Conservation (phyloP, 495 filamentous ascomycete genomes). For the Talaromyces wortmannii region DNA sequence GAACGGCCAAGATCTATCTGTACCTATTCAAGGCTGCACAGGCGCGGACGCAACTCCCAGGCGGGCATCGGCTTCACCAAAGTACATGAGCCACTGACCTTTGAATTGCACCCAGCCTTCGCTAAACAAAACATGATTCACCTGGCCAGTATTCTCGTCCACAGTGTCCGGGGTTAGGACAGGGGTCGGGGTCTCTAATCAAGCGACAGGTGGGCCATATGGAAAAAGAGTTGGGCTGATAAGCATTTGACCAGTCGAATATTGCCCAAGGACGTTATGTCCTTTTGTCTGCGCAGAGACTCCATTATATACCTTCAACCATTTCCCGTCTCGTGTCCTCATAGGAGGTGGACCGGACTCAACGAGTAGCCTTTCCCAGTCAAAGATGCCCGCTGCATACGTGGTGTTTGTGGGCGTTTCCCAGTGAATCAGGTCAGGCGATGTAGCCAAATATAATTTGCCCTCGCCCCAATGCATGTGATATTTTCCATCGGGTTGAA, state of each 20-base stretch:
- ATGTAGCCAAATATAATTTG: slow-evolving; percentile 13
- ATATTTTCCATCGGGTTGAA: slow-evolving; percentile 13
- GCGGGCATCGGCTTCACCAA: neutral
- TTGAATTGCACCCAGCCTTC: neutral
- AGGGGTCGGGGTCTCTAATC: neutral
- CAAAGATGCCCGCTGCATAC: slow-evolving; percentile 7
- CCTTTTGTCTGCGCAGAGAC: slow-evolving; percentile 6
- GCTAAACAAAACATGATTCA: neutral
- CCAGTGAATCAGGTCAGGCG: slow-evolving; percentile 12
- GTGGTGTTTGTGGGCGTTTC: slow-evolving; percentile 1
- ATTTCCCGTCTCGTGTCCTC: slow-evolving; percentile 14
- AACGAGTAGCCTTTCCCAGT: slow-evolving; percentile 6
- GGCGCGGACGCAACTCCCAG: neutral
- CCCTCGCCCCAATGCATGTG: slow-evolving; percentile 18
- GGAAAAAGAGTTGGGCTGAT: slow-evolving; percentile 6
- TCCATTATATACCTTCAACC: slow-evolving; percentile 18
- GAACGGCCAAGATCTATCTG: too few relatives aligned
- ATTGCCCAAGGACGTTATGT: slow-evolving; percentile 10
- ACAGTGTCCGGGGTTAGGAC: neutral
- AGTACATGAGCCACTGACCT: neutral
- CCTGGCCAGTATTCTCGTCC: neutral
- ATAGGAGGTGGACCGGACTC: slow-evolving; percentile 7
- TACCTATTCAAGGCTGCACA: neutral
- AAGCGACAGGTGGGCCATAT: slow-evolving; percentile 6
- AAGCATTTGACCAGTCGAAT: slow-evolving; percentile 19